Evolutionary conservation across 306 rosid genomes (phyloP).

Genomic region (Vicia sativa): DNA sequence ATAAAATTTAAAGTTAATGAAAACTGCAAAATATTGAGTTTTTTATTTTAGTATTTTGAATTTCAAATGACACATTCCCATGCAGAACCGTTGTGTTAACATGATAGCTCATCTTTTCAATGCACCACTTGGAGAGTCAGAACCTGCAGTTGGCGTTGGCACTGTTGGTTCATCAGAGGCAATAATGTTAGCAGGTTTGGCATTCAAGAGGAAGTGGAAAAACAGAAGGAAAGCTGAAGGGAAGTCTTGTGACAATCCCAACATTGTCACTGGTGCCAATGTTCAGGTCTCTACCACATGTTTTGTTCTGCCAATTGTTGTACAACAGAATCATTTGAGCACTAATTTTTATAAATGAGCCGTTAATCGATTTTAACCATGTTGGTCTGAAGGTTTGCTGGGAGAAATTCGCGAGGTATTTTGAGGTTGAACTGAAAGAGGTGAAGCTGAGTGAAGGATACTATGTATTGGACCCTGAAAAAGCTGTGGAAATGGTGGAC

Average conservation of each 20-base stretch:
- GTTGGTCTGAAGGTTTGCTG: neutral
- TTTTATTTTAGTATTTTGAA: neutral
- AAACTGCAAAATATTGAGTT: neutral
- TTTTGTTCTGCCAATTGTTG: slow-evolving; percentile 7
- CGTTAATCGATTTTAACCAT: neutral
- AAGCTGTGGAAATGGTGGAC: slow-evolving; percentile 6
- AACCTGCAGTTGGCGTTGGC: slow-evolving; percentile 86
- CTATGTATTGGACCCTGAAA: neutral
- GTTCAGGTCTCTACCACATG: slow-evolving; percentile 68
- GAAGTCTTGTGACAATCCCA: slow-evolving; percentile 76
- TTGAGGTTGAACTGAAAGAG: slow-evolving; percentile 13
- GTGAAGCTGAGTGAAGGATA: neutral
- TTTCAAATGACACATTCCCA: neutral
- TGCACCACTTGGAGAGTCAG: slow-evolving; percentile 78
- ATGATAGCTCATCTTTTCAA: slow-evolving; percentile 96
- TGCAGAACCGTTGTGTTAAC: slow-evolving; percentile 93
- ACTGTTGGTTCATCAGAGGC: slow-evolving; percentile 97
- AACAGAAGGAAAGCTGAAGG: slow-evolving; percentile 64
- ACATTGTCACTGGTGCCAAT: slow-evolving; percentile 95
- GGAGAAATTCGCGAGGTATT: slow-evolving; percentile 15
- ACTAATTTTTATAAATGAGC: neutral
- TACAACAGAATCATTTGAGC: neutral
- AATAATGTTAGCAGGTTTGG: slow-evolving; percentile 94
- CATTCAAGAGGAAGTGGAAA: slow-evolving; percentile 94
- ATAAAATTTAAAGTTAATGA: too few relatives aligned